A percentile compares a stretch with the other conserved stretches of the same genome.
These are phyloP conservation scores for Thermochaetoides thermophila DNA, from an alignment of 495 filamentous ascomycete genomes.

Conservation along the genomic window DNA sequence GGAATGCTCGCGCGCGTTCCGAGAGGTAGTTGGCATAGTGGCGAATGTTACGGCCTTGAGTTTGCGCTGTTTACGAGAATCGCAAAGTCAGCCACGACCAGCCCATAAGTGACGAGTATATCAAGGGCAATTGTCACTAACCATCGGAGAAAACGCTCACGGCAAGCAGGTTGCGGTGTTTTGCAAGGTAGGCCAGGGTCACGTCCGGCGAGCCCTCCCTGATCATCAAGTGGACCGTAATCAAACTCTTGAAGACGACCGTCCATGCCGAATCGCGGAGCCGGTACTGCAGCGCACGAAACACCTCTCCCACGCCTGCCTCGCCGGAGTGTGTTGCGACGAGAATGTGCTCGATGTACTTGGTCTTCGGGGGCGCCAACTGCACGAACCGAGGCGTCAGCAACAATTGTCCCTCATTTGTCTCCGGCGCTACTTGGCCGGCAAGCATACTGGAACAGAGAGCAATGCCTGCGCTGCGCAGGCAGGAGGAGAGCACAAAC, in stretches of 20 bases:
- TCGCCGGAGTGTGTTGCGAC: conserved; percentile 91
- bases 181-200: conserved; percentile 71
- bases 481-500: conserved; percentile 27
- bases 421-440: too few relatives aligned
- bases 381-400: conserved; percentile 16
- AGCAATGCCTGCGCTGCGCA: too few relatives aligned
- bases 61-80: too few relatives aligned
- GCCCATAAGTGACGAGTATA: too few relatives aligned
- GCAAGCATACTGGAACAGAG: too few relatives aligned
- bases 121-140: too few relatives aligned
- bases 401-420: background rate
- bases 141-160: conserved; percentile 87
- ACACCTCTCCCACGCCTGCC: conserved; percentile 89
- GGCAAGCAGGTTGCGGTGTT: conserved; percentile 69
- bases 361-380: conserved; percentile 94
- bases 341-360: conserved; percentile 98
- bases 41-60: conserved; percentile 87
- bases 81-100: too few relatives aligned
- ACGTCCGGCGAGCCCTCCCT: conserved; percentile 84
- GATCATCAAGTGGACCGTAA: conserved; percentile 94
- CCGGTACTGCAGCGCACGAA: conserved; percentile 74
- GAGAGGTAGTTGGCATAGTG: conserved; percentile 81
- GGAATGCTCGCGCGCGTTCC: conserved; percentile 66
- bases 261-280: conserved; percentile 97
- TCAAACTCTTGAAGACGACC: conserved; percentile 84